These are phyloP conservation scores for Euphorbia peplus DNA, from an alignment of 345 rosid species.

Conservation along the genomic window DNA sequence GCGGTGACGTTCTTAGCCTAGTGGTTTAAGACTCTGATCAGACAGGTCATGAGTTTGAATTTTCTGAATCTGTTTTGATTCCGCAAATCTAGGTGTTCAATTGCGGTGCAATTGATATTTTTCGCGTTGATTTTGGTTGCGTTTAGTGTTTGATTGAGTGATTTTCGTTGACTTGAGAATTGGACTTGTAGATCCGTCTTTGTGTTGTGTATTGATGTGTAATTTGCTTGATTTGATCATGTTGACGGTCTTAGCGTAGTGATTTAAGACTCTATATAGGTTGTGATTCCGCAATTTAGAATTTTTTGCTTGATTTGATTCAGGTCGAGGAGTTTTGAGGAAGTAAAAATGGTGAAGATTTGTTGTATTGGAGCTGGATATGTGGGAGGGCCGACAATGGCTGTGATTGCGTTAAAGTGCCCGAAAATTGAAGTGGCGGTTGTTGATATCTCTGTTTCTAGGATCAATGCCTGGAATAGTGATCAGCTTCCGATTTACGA, in stretches of 20 bases:
- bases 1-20: too few species aligned
- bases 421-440: conserved; percentile 83
- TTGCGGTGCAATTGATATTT: too few species aligned
- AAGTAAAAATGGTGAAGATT: conserved; percentile 80
- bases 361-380: conserved; percentile 98
- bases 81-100: too few species aligned
- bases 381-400: conserved; percentile 98
- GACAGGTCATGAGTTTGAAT: too few species aligned
- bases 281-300: too few species aligned
- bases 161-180: background rate
- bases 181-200: background rate
- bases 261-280: too few species aligned
- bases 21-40: too few species aligned
- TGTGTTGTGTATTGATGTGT: background rate
- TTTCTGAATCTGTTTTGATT: too few species aligned
- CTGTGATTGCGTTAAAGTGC: conserved; percentile 88
- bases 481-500: conserved; percentile 87
- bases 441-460: conserved; percentile 74
- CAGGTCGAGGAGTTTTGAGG: conserved; percentile 19
- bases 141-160: too few species aligned
- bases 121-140: too few species aligned
- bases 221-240: background rate
- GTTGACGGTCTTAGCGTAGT: too few species aligned
- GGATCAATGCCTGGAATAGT: conserved; percentile 86
- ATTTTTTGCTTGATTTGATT: background rate